These are phyloP conservation scores for Colletotrichum phormii DNA, from an alignment of 2,329 filamentous ascomycete species.

Conservation along the genomic window DNA sequence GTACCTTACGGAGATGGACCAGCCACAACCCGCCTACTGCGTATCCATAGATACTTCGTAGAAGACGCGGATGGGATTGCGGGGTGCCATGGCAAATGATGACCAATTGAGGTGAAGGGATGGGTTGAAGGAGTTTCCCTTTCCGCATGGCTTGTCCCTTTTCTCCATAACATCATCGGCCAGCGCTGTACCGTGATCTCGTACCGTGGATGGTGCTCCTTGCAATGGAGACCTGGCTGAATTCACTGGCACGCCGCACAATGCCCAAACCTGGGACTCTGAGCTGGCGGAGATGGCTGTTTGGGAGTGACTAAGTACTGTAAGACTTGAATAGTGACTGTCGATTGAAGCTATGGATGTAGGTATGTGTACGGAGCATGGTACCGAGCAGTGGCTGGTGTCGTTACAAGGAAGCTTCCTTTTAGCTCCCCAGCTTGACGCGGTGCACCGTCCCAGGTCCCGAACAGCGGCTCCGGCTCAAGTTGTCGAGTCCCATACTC, in stretches of 20 bases:
- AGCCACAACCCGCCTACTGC: background rate
- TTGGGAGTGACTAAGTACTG: background rate
- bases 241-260: background rate
- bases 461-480: slow-evolving; percentile 27
- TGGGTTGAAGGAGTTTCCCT: slow-evolving; percentile 19
- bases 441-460: slow-evolving; percentile 21
- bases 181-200: slow-evolving; percentile 25
- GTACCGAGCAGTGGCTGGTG: background rate
- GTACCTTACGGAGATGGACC: background rate
- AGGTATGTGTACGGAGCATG: too few species aligned
- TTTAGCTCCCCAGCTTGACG: slow-evolving; percentile 3
- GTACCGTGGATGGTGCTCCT: slow-evolving; percentile 19
- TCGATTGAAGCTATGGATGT: background rate
- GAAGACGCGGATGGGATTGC: slow-evolving; percentile 23
- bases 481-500: slow-evolving; percentile 14
- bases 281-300: background rate
- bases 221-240: background rate
- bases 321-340: background rate
- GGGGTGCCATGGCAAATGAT: slow-evolving; percentile 14
- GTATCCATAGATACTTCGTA: background rate
- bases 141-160: slow-evolving; percentile 32
- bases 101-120: slow-evolving; percentile 16
- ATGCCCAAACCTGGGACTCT: background rate
- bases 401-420: slow-evolving; percentile 3
- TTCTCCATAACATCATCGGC: slow-evolving; percentile 34